Conservation (phyloP, 192 early-diverging fungal genomes). For the Mortierella alpina region DNA sequence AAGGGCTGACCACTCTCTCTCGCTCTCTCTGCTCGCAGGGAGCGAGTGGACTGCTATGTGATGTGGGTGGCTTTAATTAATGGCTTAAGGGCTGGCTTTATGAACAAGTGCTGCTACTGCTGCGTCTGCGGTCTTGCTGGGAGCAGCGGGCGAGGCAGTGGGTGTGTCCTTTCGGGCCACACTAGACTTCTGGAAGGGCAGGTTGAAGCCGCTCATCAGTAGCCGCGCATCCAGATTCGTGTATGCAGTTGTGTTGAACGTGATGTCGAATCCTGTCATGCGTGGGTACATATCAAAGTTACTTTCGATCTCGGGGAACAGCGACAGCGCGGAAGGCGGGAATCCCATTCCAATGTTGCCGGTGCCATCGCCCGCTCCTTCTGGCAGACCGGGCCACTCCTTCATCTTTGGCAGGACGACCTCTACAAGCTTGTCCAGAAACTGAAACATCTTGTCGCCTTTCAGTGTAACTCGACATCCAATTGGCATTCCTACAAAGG, state of each 20-base stretch:
- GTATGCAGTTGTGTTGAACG: conserved; percentile 84
- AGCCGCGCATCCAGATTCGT: conserved; percentile 82
- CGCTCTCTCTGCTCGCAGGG: neutral
- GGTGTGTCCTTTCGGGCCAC: conserved; percentile 5
- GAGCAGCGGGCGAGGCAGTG: neutral
- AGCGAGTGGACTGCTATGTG: neutral
- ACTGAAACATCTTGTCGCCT: conserved; percentile 90
- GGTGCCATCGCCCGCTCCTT: conserved; percentile 78
- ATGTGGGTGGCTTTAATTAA: conserved; percentile 16
- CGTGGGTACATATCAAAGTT: conserved; percentile 94
- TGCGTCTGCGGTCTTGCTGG: neutral
- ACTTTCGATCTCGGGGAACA: conserved; percentile 97
- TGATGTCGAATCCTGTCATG: conserved; percentile 89
- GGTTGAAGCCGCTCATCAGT: conserved; percentile 88
- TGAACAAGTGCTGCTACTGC: no score
- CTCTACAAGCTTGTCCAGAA: conserved; percentile 94
- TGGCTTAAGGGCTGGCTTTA: no score
- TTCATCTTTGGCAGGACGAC: conserved; percentile 94
- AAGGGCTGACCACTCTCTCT: neutral
- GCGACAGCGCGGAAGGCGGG: conserved; percentile 82
- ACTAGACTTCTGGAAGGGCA: conserved; percentile 77
- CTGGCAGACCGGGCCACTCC: conserved; percentile 87
- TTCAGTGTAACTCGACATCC: conserved; percentile 83
- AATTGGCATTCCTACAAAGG: conserved; percentile 81
- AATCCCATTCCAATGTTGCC: conserved; percentile 90